phyloP scores from a whole-genome alignment of 2,329 filamentous ascomycete species.

The Microdochium nivale region DNA sequence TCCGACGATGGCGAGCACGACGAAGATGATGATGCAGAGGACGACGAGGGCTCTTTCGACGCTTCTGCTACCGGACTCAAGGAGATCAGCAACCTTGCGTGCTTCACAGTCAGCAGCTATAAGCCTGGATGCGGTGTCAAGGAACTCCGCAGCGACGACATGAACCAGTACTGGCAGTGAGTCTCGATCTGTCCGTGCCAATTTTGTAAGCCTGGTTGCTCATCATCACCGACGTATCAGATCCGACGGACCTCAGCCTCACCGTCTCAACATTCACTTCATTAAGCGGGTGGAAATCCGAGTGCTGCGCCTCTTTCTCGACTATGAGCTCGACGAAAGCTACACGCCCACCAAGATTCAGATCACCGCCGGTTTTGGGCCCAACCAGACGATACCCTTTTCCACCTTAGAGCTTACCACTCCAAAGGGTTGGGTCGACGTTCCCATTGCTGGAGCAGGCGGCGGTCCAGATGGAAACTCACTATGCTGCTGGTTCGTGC shows the following conservation, averaged over 20 bases:
- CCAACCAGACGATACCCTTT: conserved; percentile 87
- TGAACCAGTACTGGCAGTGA: conserved; percentile 71
- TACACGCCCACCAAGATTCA: conserved; percentile 93
- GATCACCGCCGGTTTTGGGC: conserved; percentile 81
- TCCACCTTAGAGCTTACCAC: conserved; percentile 68
- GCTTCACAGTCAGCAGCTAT: conserved; percentile 73
- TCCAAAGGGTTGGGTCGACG: conserved; percentile 85
- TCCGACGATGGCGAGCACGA: conserved; percentile 16
- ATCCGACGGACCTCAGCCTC: conserved; percentile 77
- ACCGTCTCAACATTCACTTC: conserved; percentile 77
- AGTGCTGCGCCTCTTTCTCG: conserved; percentile 73
- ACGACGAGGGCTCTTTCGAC: conserved; percentile 35
- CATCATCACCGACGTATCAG: conserved; percentile 23
- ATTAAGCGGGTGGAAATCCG: conserved; percentile 74
- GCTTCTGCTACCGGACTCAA: conserved; percentile 54
- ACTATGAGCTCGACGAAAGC: conserved; percentile 88
- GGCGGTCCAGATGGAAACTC: conserved; percentile 60
- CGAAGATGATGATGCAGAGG: conserved; percentile 26
- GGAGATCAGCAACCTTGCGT: conserved; percentile 77
- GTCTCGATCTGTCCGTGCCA: conserved; percentile 16
- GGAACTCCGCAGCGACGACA: conserved; percentile 66
- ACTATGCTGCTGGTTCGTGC: conserved; percentile 79
- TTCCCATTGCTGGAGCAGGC: conserved; percentile 51
- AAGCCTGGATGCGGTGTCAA: conserved; percentile 75
- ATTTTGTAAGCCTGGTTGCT: background rate